Evolutionary conservation across 345 rosid genomes (phyloP), one percentile per base, ranked within the genome.

Genomic region (Kernera saxatilis): DNA sequence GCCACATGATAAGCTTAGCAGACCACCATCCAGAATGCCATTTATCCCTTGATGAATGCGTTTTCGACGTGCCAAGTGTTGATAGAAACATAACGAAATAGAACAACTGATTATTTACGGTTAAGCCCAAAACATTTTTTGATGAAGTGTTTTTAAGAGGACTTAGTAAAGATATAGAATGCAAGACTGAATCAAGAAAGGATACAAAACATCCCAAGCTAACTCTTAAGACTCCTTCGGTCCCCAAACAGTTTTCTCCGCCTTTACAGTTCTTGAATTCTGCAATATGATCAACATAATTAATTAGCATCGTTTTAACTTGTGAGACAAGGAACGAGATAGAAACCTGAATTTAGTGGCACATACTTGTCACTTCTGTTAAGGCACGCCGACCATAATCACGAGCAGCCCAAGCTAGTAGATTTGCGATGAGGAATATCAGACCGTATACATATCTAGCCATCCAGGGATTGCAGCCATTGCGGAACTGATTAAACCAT

Each of bases 21-120:
- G 83, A 75, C 98, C 98, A 93, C 94, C 98, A 91, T 50, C 98
- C 96, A 3, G 98, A 91, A 64, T 93, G 97, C 98, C 98, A 93
- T 23, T 43, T 73, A 68, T 91, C 91, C 80, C 92, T 84, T 8
- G 84, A 78, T 39, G 79, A 81, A 18, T 82, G 78, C 45, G 83
- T 51, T 85, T 86, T 93, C 30, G 86, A 75, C 19, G 89, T 84
- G 29, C 92, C 84, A 70, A 77, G 87, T 0, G 96, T 87, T 46
- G 94, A 82, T 36, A 88, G 66, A 75, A 93, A 93, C 96, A 91
- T 88, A 37, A 87, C 26, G 27, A 91, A 76, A 53, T 75, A 91
- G 79, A 93, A 93, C 66, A 82, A 58, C 98, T 90, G 52, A 22
- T 14, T 10, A 29, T 8, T 53, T 12, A 41, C 0, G 43, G 56